phyloP scores from a whole-genome alignment of 2,329 filamentous ascomycete genomes.

The Passalora sequoiae region DNA sequence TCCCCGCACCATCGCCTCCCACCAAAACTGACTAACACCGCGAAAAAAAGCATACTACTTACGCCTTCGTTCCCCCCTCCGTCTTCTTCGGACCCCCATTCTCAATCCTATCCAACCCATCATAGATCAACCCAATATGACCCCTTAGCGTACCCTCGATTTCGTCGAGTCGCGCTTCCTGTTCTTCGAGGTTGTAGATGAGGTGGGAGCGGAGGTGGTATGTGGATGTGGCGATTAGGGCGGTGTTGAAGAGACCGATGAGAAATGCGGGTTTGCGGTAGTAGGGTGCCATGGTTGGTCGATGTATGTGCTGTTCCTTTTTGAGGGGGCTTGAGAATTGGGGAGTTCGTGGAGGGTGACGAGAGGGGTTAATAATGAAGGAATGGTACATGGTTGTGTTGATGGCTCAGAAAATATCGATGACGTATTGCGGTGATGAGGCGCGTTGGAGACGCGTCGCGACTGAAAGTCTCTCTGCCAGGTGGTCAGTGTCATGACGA shows the following conservation, averaged over 20 bases:
- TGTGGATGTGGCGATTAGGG: slow-evolving; percentile 16
- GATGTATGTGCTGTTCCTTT: background rate
- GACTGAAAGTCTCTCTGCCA: too few relatives aligned
- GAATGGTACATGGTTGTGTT: too few relatives aligned
- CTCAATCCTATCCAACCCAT: slow-evolving; percentile 43
- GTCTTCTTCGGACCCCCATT: slow-evolving; percentile 33
- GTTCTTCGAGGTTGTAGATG: slow-evolving; percentile 43
- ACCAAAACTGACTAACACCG: too few relatives aligned
- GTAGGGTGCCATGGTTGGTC: background rate
- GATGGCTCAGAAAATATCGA: too few relatives aligned
- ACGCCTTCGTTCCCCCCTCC: slow-evolving; percentile 37
- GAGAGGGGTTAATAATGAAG: too few relatives aligned
- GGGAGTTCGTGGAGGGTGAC: too few relatives aligned
- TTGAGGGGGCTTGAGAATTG: background rate
- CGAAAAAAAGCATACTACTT: slow-evolving; percentile 20
- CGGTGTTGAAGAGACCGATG: slow-evolving; percentile 11
- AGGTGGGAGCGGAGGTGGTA: slow-evolving; percentile 17
- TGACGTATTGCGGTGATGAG: too few relatives aligned
- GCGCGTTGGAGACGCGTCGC: too few relatives aligned
- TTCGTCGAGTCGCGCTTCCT: slow-evolving; percentile 46
- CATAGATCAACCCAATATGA: slow-evolving; percentile 46
- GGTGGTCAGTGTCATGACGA: too few relatives aligned
- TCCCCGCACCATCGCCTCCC: too few relatives aligned
- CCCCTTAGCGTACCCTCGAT: slow-evolving; percentile 45
- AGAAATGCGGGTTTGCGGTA: slow-evolving; percentile 5